phyloP scores from a whole-genome alignment of 768 basidiomycete genomes.

The Mycena belliarum region DNA sequence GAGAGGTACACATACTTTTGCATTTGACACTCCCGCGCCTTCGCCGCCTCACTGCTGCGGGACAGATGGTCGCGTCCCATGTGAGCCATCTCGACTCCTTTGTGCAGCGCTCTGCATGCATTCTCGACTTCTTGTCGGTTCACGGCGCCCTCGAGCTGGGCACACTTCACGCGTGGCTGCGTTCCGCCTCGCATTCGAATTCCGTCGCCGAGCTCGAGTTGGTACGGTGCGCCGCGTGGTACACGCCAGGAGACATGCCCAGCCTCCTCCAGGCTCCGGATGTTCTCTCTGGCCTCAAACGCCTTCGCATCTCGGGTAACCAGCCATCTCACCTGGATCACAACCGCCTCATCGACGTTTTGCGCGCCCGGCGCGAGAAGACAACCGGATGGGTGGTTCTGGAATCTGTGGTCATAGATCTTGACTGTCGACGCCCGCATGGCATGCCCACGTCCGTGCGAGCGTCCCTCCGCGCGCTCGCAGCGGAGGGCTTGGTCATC shows the following conservation, averaged over 20 bases:
- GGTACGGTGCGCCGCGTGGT: not conserved
- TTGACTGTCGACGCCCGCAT: too few species aligned
- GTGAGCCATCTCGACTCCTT: not conserved
- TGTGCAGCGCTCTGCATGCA: not conserved
- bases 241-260: not conserved
- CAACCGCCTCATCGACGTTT: not conserved
- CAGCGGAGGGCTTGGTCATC: not conserved
- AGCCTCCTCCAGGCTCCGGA: not conserved
- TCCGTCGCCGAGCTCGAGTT: not conserved
- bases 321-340: not conserved
- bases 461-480: not conserved
- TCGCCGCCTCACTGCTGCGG: not conserved
- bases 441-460: not conserved
- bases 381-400: not conserved
- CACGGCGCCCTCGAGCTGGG: not conserved
- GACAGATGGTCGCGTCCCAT: not conserved
- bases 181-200: too few species aligned
- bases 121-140: not conserved
- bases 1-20: not conserved
- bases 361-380: not conserved
- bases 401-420: not conserved
- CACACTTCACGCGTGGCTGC: not conserved
- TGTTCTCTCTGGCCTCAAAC: not conserved
- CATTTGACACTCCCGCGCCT: conserved; percentile 7
- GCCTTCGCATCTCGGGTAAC: not conserved